Evolutionary conservation across 2,329 filamentous ascomycete genomes (phyloP), one percentile per base, ranked within the genome.

Genomic region (Parasarocladium wereldwijsianum): DNA sequence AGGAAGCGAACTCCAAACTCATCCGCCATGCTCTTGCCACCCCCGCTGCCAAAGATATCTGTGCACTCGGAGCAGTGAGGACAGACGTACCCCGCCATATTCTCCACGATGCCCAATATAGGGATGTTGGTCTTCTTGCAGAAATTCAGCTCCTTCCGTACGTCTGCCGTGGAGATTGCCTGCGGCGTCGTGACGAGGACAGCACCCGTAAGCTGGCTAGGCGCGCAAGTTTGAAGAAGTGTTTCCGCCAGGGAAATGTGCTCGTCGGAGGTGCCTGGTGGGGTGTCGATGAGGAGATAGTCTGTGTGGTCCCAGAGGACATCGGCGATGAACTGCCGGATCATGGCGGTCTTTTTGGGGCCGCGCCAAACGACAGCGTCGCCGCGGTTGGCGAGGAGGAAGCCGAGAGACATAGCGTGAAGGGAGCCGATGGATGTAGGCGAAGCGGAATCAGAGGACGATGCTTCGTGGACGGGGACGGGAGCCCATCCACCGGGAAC

Each of bases 321-420:
- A 46, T 94, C 86, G 1, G 81, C 79, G 17, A 98, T 63, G 49
- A 98, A 98, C 52, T 98, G 90, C 23, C 86, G 75, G 34, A 98
- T 84, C 90, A 98, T 98, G 29, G 90, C 90, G 4, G 90, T 98
- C 60, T 98, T 98, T 58, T 98, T 98, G 3, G 90, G 90, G 0
- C 90, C 90, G 31, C 90, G 73, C 90, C 90, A 98, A 22, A 98
- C 90, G 0, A 98, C 86, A 0, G 90, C 87, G 43, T 94, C 85
- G 37, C 81, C 82, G 42, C 87, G 66, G 36, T 75, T 71, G 4
- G 77, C 75, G 5, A 98, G 66, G 6, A 98, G 67, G 45, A 98
- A 96, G 3, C 86, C 90, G 2, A 98, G 64, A 32, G 84, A 93
- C 80, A 96, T 94, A 51, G 84, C 90, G 36, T 73, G 68, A 8